phyloP scores from a whole-genome alignment of 805 yeast genomes.

The Saturnispora hagleri region DNA sequence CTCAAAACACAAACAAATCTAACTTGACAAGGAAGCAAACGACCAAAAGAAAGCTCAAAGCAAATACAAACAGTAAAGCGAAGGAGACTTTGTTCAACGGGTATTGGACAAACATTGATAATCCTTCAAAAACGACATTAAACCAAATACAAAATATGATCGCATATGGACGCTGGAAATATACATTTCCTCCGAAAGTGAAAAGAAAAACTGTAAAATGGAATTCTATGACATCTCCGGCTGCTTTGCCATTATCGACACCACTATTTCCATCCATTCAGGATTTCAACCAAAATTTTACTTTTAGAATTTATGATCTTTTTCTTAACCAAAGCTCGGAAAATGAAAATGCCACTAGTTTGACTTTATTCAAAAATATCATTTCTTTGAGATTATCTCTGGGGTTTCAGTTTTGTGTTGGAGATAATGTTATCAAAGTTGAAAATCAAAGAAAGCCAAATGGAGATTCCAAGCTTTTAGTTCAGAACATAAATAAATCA shows the following conservation, averaged over 20 bases:
- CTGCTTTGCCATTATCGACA: constrained; percentile 78
- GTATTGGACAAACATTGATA: constrained; percentile 57
- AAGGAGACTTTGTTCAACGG: constrained; percentile 17
- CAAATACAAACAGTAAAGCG: constrained; percentile 2
- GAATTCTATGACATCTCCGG: constrained; percentile 90
- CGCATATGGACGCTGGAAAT: constrained; percentile 83
- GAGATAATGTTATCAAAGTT: constrained; percentile 52
- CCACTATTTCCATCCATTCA: constrained; percentile 63
- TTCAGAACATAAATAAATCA: constrained; percentile 43
- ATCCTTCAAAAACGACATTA: constrained; percentile 66
- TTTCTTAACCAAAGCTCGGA: constrained; percentile 52
- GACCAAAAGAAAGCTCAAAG: constrained; percentile 8
- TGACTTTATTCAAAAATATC: constrained; percentile 75
- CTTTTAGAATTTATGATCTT: constrained; percentile 77
- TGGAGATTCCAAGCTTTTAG: constrained; percentile 44
- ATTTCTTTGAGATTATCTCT: constrained; percentile 69
- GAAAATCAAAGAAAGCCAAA: constrained; percentile 53
- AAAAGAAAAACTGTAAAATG: constrained; percentile 70
- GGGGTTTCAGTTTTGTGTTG: constrained; percentile 88
- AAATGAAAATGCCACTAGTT: constrained; percentile 39
- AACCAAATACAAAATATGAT: constrained; percentile 45
- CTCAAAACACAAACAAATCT: background rate
- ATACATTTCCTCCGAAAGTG: constrained; percentile 71
- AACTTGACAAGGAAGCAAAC: background rate
- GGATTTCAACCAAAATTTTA: constrained; percentile 64